Evolutionary conservation across 495 filamentous ascomycete genomes (phyloP), one percentile per base, ranked within the genome.

Genomic region (Neurospora sp.): DNA sequence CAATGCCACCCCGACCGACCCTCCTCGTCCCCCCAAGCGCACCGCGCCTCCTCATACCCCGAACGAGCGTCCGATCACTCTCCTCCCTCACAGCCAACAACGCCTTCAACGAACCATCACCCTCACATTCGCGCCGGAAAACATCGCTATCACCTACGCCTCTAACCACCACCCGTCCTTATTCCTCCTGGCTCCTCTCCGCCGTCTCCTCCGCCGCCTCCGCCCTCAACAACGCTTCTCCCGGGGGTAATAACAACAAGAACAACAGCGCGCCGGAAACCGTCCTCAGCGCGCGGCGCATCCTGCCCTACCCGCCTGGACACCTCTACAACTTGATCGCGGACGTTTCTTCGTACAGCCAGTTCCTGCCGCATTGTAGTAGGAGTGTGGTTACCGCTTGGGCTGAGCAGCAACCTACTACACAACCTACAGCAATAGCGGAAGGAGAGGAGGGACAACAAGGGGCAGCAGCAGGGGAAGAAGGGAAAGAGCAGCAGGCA

Each of bases 291-390:
- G 93, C 92, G 22, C 85, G 87, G 59, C 91, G 92, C 74, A 91
- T 86, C n/a, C 91, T 99, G 73, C 92, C 92, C 38, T 96, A 96
- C 87, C 82, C 89, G 1, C 85, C 89, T 68, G 72, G 77, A 5
- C 82, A 87, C 0, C 88, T 99, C 75, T 98, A 93, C 90, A 83
- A 83, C 72, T 84, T 97, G 40, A 92, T 98, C 81, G 87, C 93
- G 79, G 92, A 97, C 79, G 89, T 97, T 74, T 85, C 91, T 80
- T 88, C 87, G 76, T 99, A 98, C 89, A 81, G 82, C 53, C 77
- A 83, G 74, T 98, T 96, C 88, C 88, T 97, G 40, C 95, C 95
- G 9, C 96, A 96, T 88, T 94, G 94, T 81, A 84, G 85, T 14
- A 83, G 84, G 8, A 93, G 91, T 2, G 85, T 81, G 40, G 92